Percentiles rank a stretch among this genome's conserved stretches.
These are phyloP conservation scores for Pseudogymnoascus sp. DNA, from an alignment of 2,329 filamentous ascomycete genomes.

Conservation along the genomic window DNA sequence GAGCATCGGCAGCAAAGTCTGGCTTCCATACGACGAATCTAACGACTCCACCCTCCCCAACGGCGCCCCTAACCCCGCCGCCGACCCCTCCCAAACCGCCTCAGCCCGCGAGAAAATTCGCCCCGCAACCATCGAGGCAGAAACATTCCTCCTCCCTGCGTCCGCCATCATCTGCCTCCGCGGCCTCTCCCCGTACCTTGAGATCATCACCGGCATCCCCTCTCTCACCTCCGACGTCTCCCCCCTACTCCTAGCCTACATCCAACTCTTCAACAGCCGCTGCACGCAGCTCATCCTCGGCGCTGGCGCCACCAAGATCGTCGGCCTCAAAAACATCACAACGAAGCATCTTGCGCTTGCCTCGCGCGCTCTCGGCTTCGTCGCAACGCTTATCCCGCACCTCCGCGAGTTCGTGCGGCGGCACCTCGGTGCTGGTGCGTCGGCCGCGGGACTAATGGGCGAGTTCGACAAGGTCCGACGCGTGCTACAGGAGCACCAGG, in stretches of 20 bases:
- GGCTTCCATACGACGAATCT: conserved; percentile 37
- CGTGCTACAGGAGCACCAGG: conserved; percentile 56
- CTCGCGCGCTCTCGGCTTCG: conserved; percentile 80
- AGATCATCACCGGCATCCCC: conserved; percentile 75
- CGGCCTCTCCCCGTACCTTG: conserved; percentile 75
- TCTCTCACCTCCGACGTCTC: conserved; percentile 83
- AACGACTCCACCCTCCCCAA: conserved; percentile 29
- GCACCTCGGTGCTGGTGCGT: conserved; percentile 47
- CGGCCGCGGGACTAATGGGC: conserved; percentile 46
- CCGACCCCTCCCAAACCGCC: conserved; percentile 14
- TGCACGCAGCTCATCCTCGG: conserved; percentile 95
- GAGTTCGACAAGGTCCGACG: conserved; percentile 27
- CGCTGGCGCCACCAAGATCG: conserved; percentile 80
- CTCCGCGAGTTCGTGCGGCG: conserved; percentile 85
- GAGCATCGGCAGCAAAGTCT: conserved; percentile 53
- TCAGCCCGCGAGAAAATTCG: conserved; percentile 54
- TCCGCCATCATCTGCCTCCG: conserved; percentile 75
- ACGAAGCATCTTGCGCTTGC: conserved; percentile 91
- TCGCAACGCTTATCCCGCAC: conserved; percentile 80
- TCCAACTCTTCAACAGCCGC: conserved; percentile 91
- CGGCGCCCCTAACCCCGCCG: conserved; percentile 25
- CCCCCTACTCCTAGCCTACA: conserved; percentile 69
- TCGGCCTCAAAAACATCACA: conserved; percentile 90
- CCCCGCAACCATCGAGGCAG: conserved; percentile 71
- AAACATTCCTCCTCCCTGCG: conserved; percentile 76